These are phyloP conservation scores for Orbilia blumenaviensis DNA, from an alignment of 2,329 filamentous ascomycete genomes.

Conservation along the genomic window DNA sequence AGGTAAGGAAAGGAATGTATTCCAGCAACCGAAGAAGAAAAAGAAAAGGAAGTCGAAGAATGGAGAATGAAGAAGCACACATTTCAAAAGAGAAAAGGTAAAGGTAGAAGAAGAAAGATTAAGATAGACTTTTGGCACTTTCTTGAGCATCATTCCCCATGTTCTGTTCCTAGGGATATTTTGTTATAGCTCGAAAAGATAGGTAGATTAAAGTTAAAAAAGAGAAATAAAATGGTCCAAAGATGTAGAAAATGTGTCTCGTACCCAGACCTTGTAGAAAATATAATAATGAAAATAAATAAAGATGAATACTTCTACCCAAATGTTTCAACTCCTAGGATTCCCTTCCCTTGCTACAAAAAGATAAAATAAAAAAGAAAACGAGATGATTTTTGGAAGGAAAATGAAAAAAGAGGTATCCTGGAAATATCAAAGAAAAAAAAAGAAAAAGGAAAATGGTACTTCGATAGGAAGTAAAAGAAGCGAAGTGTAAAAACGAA, in stretches of 20 bases:
- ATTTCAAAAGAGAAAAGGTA: neutral
- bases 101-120: neutral
- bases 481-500: conserved; percentile 24
- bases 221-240: too few relatives aligned
- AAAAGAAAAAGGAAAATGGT: neutral
- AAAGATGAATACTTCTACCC: conserved; percentile 6
- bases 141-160: conserved; percentile 4
- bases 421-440: conserved; percentile 1
- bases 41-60: neutral
- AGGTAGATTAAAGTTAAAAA: too few relatives aligned
- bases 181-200: neutral
- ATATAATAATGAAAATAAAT: neutral
- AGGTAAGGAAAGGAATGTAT: neutral
- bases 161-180: too few relatives aligned
- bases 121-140: neutral
- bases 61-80: neutral
- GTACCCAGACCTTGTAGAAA: too few relatives aligned
- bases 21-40: neutral
- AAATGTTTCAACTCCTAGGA: conserved; percentile 18
- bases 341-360: conserved; percentile 11
- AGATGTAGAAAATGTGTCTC: too few relatives aligned
- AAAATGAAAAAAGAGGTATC: neutral
- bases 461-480: too few relatives aligned
- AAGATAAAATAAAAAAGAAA: neutral
- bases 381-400: too few relatives aligned